Evolutionary conservation across 257 asterid species (phyloP), one percentile per base, ranked within the genome.

Genomic region (Lavandula angustifolia): DNA sequence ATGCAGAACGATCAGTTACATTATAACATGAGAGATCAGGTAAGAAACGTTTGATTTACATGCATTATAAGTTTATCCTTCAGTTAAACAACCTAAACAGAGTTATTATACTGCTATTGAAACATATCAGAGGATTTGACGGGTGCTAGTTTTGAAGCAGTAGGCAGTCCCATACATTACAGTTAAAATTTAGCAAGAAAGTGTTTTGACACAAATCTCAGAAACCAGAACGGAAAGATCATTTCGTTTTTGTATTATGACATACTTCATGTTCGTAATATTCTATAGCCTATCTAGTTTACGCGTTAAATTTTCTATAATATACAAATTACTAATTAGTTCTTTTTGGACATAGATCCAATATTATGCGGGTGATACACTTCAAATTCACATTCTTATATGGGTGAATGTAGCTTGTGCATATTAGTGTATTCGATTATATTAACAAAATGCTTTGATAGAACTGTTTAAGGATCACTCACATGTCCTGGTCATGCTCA

Each of bases 401-500:
- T 14, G n/a, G 11, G 17, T 18, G 4, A 43, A n/a, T 60, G 60
- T 53, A 66, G 37, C 54, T 60, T 11, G 33, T 51, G 47, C 47
- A 60, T 60, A 37, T n/a, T n/a, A n/a, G n/a, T n/a, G n/a, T n/a
- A n/a, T 57, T 31, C 7, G 35, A 29, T 54, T 56, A 29, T 57
- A 16, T 6, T 44, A 59, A 13, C 6, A 59, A 65, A 29, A 31
- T n/a, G 49, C 34, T 4, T n/a, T 0, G 17, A 47, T 60, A 42
- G 8, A 62, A 48, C 59, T 56, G 42, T 5, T 13, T 38, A 75
- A 14, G 12, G 33, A n/a, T 7, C 44, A 81, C 97, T 89, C 72
- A 89, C 97, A 87, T 92, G 73, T 87, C 97, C 78, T 94, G 97
- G 80, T 94, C 97, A 44, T 84, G 86, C 77, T 87, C 96, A 52